Evolutionary conservation across 192 early-diverging fungal species (phyloP).

Genomic region (Anaeromyces robustus): DNA sequence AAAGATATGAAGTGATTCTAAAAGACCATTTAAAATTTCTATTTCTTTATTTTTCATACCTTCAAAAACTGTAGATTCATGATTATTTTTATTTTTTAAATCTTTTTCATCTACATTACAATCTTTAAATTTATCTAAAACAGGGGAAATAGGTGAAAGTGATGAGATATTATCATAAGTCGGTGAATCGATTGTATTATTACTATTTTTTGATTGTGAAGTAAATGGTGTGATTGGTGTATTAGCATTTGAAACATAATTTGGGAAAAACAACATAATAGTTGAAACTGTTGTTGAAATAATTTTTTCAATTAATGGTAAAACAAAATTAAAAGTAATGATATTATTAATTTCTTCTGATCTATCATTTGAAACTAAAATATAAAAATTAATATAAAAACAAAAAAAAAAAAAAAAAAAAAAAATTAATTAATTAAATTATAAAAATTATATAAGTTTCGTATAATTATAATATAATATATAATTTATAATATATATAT

Average conservation of each 20-base stretch:
- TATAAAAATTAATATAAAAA: background rate
- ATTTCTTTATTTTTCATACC: background rate
- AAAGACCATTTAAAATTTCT: background rate
- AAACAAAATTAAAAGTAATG: background rate
- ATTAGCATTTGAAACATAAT: too few relatives aligned
- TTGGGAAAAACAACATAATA: background rate
- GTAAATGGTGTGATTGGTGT: background rate
- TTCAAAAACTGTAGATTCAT: background rate
- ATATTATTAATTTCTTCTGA: background rate
- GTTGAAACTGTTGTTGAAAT: background rate
- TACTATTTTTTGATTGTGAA: background rate
- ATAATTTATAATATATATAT: too few relatives aligned
- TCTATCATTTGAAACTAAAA: background rate
- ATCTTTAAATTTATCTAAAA: background rate
- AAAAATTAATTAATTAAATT: too few relatives aligned
- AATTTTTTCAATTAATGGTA: background rate
- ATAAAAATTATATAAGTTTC: too few relatives aligned
- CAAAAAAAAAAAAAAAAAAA: too few relatives aligned
- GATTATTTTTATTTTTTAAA: background rate
- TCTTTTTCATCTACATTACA: background rate
- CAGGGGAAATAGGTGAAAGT: background rate
- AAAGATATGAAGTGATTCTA: background rate
- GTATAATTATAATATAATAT: too few relatives aligned
- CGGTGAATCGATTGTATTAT: background rate
- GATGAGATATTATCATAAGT: background rate